Base-by-base conservation (phyloP, 2,329 filamentous ascomycete genomes). In the Talaromyces verruculosus region DNA sequence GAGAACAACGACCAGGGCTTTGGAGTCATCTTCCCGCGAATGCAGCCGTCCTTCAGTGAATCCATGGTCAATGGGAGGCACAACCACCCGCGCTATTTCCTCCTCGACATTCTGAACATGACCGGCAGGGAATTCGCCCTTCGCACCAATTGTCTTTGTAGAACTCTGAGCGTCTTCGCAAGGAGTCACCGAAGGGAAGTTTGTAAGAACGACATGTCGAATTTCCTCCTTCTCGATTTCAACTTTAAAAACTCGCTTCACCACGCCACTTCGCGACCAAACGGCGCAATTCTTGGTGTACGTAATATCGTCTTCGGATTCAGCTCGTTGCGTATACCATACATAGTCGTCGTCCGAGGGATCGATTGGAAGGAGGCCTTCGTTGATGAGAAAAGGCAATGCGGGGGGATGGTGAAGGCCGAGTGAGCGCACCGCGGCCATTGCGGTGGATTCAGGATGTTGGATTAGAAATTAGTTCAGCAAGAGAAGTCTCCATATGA, bases 401-500 rank as follows among this genome's bases (percentile, higher is more conserved):
- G 90, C 93, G 68, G 91, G 87, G 67, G 96, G 93, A 81, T 91
- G 89, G 82, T 98, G 94, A 75, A 97, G 84, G 78, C 95, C 95
- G 74, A 97, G 86, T 70, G 94, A 97, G 78, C 88, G 91, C 80
- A 97, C 88, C 76, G 91, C 89, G 72, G 94, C 94, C 96, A 99
- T 99, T 73, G 72, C 79, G 70, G 69, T 43, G 35, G 58, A 33
- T 43, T 19, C 57, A 28, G 19, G 51, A 60, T 37, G 37, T 39
- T 22, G 35, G 17, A 25, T 37, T 33, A 10, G n/a, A 37, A 35
- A 61, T 61, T 35, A 64, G 47, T 25, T 63, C 33, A 25, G 55
- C 15, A 30, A 30, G 8, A 39, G 28, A 30, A 45, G 33, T 47
- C 58, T 60, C 49, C 61, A 67, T 64, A 63, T 33, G 57, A 43